Evolutionary conservation across 2,329 filamentous ascomycete species (phyloP), one percentile per base, ranked within the genome.

Genomic region (Grosmannia huntii): DNA sequence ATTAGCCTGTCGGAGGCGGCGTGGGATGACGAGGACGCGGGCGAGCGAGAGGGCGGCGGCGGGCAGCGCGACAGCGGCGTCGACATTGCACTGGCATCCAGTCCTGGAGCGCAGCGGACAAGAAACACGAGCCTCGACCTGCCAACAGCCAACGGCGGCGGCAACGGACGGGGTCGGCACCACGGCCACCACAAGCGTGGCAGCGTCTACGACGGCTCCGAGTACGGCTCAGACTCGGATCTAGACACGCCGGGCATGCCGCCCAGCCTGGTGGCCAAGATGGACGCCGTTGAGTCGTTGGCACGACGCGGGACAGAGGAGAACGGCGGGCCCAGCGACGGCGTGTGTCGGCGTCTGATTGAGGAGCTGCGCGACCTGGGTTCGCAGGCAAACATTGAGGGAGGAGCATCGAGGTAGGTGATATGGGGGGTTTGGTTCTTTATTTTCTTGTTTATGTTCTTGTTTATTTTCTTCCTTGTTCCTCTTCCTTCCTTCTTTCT

Each of bases 221-320:
- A 89, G 67, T 89, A 87, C 67, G 85, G 86, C 6, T 86, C 82
- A 1, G 84, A 87, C 63, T 85, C 83, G 3, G 86, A 89, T 66
- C 72, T 89, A 21, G 85, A 89, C 38, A 77, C 79, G 12, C 75
- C 83, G n/a, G 84, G 83, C 23, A 84, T 90, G 67, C 81, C 84
- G 9, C 76, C 81, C 0, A 83, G 80, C 27, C 71, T 90, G 53
- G 79, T 89, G 57, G 78, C 83, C 48, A 83, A 82, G 68, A 87
- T 90, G 66, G 85, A 87, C 63, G 84, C 83, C 28, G 80, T 90
- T 51, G 87, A 90, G 69, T 83, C 83, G 58, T 71, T 90, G 57
- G 86, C 83, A 64, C 75, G 85, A 68, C 73, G 82, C 61, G 82
- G 83, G 7, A 81, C 81, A 10, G 85, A 87, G 66, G 83, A 76